phyloP scores from a whole-genome alignment of 306 rosid species.

The Quercus ilex region DNA sequence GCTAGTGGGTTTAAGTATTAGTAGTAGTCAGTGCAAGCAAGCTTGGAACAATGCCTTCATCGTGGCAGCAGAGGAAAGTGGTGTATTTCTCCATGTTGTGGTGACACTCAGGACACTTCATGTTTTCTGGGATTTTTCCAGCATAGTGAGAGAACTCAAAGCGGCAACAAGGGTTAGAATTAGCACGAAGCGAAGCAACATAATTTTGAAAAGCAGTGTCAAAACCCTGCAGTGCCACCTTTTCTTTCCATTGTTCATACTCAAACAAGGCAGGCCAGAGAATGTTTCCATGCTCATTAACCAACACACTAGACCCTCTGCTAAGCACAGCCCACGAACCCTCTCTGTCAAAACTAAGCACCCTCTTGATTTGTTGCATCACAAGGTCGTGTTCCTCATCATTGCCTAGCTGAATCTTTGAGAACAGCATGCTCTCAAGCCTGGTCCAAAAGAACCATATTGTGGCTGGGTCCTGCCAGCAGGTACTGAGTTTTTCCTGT shows the following conservation, averaged over 20 bases:
- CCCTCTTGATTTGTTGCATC: constrained; percentile 49
- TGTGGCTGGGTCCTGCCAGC: constrained; percentile 47
- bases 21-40: background rate
- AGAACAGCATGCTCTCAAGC: constrained; percentile 59
- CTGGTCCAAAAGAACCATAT: constrained; percentile 50
- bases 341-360: constrained; percentile 50
- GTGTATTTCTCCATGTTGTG: constrained; percentile 48
- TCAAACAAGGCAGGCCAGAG: constrained; percentile 33
- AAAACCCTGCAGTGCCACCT: constrained; percentile 34
- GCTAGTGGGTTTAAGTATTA: background rate
- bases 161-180: constrained; percentile 33
- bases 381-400: constrained; percentile 33
- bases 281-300: constrained; percentile 41
- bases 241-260: constrained; percentile 42
- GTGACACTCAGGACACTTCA: constrained; percentile 48
- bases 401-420: constrained; percentile 50
- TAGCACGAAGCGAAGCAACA: constrained; percentile 24
- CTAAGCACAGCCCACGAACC: constrained; percentile 51
- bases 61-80: constrained; percentile 57
- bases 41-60: constrained; percentile 13
- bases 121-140: constrained; percentile 40
- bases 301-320: constrained; percentile 36
- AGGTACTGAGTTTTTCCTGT: background rate
- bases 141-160: constrained; percentile 36
- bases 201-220: constrained; percentile 35